These are phyloP conservation scores for Plasmodium sp. DNA, from an alignment of 169 alveolate genomes.

Conservation along the genomic window DNA sequence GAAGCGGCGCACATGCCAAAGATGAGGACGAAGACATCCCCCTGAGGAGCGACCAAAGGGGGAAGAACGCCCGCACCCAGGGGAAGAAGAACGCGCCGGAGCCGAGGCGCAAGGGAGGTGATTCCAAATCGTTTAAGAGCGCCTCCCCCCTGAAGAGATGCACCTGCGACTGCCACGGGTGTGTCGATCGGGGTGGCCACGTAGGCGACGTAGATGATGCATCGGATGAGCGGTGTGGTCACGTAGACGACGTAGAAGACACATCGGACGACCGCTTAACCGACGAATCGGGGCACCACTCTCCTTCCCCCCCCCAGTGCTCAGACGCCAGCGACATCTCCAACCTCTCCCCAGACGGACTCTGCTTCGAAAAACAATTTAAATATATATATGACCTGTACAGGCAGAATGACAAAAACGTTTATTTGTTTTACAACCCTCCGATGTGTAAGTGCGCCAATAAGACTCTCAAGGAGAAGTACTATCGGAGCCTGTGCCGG, in stretches of 20 bases:
- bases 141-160: neutral
- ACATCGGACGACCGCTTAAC: neutral
- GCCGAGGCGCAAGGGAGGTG: neutral
- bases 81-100: neutral
- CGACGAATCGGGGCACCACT: neutral
- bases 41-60: neutral
- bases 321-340: slow-evolving; percentile 61
- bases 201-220: neutral
- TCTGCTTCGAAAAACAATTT: slow-evolving; percentile 69
- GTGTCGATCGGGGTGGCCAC: neutral
- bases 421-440: slow-evolving; percentile 63
- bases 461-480: slow-evolving; percentile 25
- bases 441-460: slow-evolving; percentile 67
- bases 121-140: neutral
- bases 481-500: slow-evolving; percentile 6
- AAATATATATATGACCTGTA: slow-evolving; percentile 74
- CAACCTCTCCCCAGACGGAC: slow-evolving; percentile 55
- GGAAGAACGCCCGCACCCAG: neutral
- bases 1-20: neutral
- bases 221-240: neutral
- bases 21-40: neutral
- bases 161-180: neutral
- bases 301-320: neutral
- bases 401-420: slow-evolving; percentile 64
- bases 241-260: neutral